These are phyloP conservation scores for Xerocomus brunneocitrinus DNA, from an alignment of 768 basidiomycete genomes.

Conservation along the genomic window DNA sequence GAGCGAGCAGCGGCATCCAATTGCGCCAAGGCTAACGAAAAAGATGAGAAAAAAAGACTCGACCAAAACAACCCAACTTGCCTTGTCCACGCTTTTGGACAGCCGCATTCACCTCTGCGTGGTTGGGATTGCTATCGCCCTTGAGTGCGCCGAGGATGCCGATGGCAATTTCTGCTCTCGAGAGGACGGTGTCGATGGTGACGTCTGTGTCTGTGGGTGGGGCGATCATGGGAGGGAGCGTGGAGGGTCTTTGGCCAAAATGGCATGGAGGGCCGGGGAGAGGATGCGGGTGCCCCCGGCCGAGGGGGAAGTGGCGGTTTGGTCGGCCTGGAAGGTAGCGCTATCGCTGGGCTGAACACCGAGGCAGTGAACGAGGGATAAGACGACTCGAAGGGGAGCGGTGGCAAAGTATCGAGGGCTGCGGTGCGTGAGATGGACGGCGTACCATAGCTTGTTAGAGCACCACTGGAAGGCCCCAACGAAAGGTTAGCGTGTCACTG, in stretches of 20 bases:
- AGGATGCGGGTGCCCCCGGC: slow-evolving; percentile 18
- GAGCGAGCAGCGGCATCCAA: slow-evolving; percentile 47
- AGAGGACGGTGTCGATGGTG: slow-evolving; percentile 45
- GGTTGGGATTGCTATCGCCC: slow-evolving; percentile 47
- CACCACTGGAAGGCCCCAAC: slow-evolving; percentile 42
- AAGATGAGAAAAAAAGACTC: slow-evolving; percentile 19
- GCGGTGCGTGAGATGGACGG: slow-evolving; percentile 33
- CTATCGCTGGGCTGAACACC: slow-evolving; percentile 33
- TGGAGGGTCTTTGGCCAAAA: slow-evolving; percentile 40
- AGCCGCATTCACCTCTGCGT: slow-evolving; percentile 52
- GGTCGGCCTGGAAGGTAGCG: slow-evolving; percentile 32
- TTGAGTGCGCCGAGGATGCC: slow-evolving; percentile 50
- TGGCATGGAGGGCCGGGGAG: slow-evolving; percentile 63
- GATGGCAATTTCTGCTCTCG: slow-evolving; percentile 49
- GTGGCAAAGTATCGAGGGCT: slow-evolving; percentile 45
- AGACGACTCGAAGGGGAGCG: slow-evolving; percentile 40
- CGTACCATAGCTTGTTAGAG: slow-evolving; percentile 33
- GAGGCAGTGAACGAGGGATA: slow-evolving; percentile 50
- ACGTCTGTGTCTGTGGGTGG: not conserved
- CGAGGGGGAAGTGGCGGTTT: slow-evolving; percentile 49
- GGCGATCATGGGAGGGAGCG: slow-evolving; percentile 14
- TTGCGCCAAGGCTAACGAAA: slow-evolving; percentile 45
- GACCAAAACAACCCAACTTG: slow-evolving; percentile 34
- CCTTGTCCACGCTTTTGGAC: slow-evolving; percentile 74
- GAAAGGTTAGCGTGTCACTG: slow-evolving; percentile 39